These are phyloP conservation scores for Henckelia pumila DNA, from an alignment of 257 asterid genomes.

Conservation along the genomic window DNA sequence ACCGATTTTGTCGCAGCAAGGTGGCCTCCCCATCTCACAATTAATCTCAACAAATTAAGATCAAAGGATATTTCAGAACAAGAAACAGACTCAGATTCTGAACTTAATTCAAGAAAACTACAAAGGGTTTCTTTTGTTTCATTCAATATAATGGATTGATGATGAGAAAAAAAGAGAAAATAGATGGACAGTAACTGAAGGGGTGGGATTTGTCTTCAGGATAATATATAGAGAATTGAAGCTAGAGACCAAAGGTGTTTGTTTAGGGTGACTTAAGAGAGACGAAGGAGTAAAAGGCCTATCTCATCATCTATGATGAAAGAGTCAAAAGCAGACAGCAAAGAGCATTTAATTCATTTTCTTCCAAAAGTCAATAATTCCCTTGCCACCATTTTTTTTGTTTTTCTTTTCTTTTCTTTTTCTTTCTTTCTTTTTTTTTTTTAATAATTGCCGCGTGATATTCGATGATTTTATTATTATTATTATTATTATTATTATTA, in stretches of 20 bases:
- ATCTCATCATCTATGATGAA: slow-evolving; percentile 22
- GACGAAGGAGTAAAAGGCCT: slow-evolving; percentile 22
- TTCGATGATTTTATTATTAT: no score
- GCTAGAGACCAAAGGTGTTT: slow-evolving; percentile 31
- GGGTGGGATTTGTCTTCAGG: slow-evolving; percentile 34
- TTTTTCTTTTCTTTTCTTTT: no score
- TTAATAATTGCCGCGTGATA: slow-evolving; percentile 41
- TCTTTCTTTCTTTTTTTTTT: no score
- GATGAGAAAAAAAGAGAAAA: no score
- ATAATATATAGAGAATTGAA: slow-evolving; percentile 50
- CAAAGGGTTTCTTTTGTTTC: neutral
- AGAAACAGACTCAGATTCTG: no score
- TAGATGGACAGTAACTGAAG: no score
- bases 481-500: no score
- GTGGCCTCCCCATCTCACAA: slow-evolving; percentile 58
- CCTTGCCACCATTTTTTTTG: slow-evolving; percentile 12
- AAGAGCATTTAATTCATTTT: slow-evolving; percentile 57
- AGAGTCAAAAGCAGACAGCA: slow-evolving; percentile 69
- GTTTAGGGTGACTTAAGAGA: slow-evolving; percentile 42
- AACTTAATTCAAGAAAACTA: neutral
- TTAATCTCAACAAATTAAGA: neutral
- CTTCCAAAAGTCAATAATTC: slow-evolving; percentile 46
- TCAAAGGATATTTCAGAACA: no score
- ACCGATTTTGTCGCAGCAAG: slow-evolving; percentile 60
- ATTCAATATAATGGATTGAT: no score